A percentile compares a stretch with the other conserved stretches of the same genome.
These are phyloP conservation scores for Alternaria viburni DNA, from an alignment of 2,329 filamentous ascomycete species.

Conservation along the genomic window DNA sequence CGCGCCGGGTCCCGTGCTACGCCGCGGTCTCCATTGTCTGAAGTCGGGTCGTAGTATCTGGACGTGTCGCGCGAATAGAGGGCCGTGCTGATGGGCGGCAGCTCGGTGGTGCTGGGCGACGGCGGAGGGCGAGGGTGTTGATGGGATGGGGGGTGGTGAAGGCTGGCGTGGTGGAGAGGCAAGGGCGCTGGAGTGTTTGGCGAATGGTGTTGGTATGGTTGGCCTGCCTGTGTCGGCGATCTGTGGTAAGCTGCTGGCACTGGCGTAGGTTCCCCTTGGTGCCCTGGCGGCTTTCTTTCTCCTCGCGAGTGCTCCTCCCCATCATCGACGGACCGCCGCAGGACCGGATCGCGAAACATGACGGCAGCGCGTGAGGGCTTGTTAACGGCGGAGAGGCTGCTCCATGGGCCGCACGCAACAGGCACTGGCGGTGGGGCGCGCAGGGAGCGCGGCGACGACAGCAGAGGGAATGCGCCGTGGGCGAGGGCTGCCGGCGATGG, in stretches of 20 bases:
- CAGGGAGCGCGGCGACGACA: conserved; percentile 7
- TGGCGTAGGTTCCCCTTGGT: conserved; percentile 40
- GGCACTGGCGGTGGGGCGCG: conserved; percentile 10
- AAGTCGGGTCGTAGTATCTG: conserved; percentile 59
- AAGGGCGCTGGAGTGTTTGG: conserved; percentile 43
- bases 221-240: conserved; percentile 47
- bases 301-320: conserved; percentile 34
- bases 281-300: conserved; percentile 44
- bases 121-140: conserved; percentile 23
- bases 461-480: conserved; percentile 23
- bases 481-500: conserved; percentile 23
- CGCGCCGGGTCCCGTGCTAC: conserved; percentile 40
- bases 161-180: conserved; percentile 30
- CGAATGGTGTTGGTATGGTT: conserved; percentile 46
- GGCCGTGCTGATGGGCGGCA: conserved; percentile 50
- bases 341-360: conserved; percentile 41
- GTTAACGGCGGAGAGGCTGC: conserved; percentile 6
- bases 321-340: conserved; percentile 40
- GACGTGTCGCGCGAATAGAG: conserved; percentile 50
- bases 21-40: conserved; percentile 50
- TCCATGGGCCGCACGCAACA: conserved; percentile 19
- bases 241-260: conserved; percentile 44
- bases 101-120: conserved; percentile 47
- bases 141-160: conserved; percentile 34
- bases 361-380: conserved; percentile 12